phyloP scores from a whole-genome alignment of 257 asterid species.

The Solanum pimpinellifolium region DNA sequence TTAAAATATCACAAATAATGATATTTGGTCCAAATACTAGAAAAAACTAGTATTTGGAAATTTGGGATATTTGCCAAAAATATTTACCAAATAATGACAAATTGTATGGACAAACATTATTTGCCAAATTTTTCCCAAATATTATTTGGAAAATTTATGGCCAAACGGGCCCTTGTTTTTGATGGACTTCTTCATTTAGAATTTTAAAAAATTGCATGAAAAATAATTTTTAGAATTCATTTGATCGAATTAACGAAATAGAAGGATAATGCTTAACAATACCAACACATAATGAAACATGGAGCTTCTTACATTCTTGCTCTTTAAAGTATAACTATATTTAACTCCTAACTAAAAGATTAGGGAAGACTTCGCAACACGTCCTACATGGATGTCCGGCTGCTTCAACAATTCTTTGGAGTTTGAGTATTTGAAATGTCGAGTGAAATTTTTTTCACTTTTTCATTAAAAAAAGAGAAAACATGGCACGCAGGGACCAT shows the following conservation, averaged over 20 bases:
- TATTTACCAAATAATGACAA: too few relatives aligned
- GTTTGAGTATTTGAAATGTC: fast-evolving
- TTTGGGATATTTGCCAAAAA: too few relatives aligned
- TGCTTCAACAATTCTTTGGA: too few relatives aligned
- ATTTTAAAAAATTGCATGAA: background rate
- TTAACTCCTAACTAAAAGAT: background rate
- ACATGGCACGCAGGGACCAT: background rate
- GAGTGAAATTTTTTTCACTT: background rate
- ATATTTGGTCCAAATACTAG: too few relatives aligned
- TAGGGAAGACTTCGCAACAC: too few relatives aligned
- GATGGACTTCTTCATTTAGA: background rate
- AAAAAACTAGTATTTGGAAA: too few relatives aligned
- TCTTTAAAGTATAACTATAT: background rate
- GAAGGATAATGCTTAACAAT: background rate
- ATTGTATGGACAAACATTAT: too few relatives aligned
- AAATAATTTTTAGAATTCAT: background rate
- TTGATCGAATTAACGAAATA: background rate
- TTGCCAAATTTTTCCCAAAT: too few relatives aligned
- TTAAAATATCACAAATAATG: too few relatives aligned
- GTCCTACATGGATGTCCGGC: too few relatives aligned
- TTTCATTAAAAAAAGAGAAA: background rate
- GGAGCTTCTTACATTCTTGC: background rate
- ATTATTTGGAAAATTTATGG: too few relatives aligned
- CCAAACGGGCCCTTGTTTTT: background rate
- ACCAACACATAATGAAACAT: background rate